Percentiles rank a stretch among this genome's conserved stretches.
phyloP scores from a whole-genome alignment of 2,329 filamentous ascomycete species.

The Lachnellula cervina region DNA sequence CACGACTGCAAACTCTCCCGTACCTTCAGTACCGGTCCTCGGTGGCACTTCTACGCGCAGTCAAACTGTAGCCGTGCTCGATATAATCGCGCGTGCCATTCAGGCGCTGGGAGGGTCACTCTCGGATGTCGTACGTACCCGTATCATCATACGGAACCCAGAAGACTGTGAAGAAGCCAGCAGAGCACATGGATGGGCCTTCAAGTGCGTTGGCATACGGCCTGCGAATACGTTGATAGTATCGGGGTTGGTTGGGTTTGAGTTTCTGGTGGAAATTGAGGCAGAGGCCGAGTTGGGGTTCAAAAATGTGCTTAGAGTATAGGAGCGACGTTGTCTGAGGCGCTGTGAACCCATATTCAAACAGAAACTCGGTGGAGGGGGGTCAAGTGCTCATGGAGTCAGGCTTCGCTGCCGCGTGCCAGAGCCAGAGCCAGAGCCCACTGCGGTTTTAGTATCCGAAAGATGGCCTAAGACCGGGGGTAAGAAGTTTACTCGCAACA shows the following conservation, averaged over 20 bases:
- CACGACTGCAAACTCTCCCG: constrained; percentile 31
- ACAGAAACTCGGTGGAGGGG: too few species aligned
- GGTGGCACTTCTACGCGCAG: constrained; percentile 13
- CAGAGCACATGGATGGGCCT: constrained; percentile 28
- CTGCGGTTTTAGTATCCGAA: too few species aligned
- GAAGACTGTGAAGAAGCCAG: constrained; percentile 27
- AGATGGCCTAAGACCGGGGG: too few species aligned
- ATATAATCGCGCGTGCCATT: constrained; percentile 27
- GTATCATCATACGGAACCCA: constrained; percentile 25
- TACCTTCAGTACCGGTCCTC: constrained; percentile 13
- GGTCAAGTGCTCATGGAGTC: too few species aligned
- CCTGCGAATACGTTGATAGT: constrained; percentile 16
- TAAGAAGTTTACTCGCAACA: too few species aligned
- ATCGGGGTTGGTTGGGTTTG: constrained; percentile 12
- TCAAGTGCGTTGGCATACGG: constrained; percentile 23
- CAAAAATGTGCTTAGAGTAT: background rate
- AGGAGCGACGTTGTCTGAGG: background rate
- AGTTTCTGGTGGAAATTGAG: constrained; percentile 21
- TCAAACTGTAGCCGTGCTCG: constrained; percentile 29
- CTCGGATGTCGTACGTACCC: constrained; percentile 27
- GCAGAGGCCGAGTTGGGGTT: constrained; percentile 16
- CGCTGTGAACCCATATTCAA: too few species aligned
- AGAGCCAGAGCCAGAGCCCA: too few species aligned
- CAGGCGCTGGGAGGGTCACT: constrained; percentile 26
- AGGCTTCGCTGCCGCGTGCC: too few species aligned